phyloP scores from a whole-genome alignment of 164 flowering plant genomes.

The Stephania yunnanensis region DNA sequence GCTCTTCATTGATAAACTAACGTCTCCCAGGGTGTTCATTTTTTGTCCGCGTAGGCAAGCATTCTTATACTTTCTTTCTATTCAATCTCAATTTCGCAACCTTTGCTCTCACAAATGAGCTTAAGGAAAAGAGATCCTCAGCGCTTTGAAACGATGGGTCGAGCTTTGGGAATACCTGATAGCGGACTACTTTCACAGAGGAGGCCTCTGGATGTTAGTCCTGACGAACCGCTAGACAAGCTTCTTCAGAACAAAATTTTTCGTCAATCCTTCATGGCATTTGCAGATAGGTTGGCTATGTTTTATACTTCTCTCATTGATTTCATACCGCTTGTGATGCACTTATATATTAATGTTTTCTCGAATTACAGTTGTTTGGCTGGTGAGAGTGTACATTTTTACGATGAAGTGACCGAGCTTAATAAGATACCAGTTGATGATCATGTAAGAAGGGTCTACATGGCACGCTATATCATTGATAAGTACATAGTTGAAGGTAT shows the following conservation, averaged over 20 bases:
- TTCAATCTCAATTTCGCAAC: slow-evolving; percentile 73
- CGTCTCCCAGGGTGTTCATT: slow-evolving; percentile 8
- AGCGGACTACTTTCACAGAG: slow-evolving; percentile 44
- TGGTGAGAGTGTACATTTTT: slow-evolving; percentile 85
- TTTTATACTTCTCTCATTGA: neutral
- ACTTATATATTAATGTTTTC: neutral
- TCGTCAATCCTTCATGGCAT: slow-evolving; percentile 72
- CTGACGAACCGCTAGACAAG: slow-evolving; percentile 69
- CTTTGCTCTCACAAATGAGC: slow-evolving; percentile 76
- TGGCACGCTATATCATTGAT: slow-evolving; percentile 81
- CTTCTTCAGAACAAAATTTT: slow-evolving; percentile 69
- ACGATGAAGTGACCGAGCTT: slow-evolving; percentile 65
- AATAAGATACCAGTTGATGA: slow-evolving; percentile 55
- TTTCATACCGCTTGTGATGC: neutral
- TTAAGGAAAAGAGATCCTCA: slow-evolving; percentile 48
- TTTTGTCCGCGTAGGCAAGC: slow-evolving; percentile 47
- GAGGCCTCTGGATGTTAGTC: slow-evolving; percentile 33
- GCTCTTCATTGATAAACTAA: slow-evolving; percentile 9
- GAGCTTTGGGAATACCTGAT: slow-evolving; percentile 77
- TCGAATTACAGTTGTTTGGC: slow-evolving; percentile 67
- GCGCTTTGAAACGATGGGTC: slow-evolving; percentile 55
- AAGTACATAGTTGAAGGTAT: slow-evolving; percentile 65
- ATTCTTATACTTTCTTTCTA: slow-evolving; percentile 64
- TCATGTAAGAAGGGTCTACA: slow-evolving; percentile 68
- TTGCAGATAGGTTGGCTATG: slow-evolving; percentile 67